Percentiles rank a stretch among this genome's conserved stretches.
These are phyloP conservation scores for Blastocystis hominis DNA, from an alignment of 352 stramenopile genomes.

Conservation along the genomic window DNA sequence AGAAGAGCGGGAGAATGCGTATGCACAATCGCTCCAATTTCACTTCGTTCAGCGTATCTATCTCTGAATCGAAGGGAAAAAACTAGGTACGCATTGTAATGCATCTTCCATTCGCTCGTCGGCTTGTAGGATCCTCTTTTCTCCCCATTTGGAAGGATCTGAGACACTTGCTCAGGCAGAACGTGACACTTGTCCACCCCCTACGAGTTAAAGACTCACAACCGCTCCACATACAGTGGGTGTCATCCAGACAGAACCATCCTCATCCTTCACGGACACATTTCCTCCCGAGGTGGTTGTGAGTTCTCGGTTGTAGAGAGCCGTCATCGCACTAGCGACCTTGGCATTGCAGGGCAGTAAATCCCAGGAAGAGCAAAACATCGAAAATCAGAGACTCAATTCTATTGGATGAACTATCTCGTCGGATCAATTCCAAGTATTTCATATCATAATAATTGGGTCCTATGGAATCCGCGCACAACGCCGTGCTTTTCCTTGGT, in stretches of 20 bases:
- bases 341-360: background rate
- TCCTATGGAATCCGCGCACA: background rate
- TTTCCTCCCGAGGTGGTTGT: conserved; percentile 53
- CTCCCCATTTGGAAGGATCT: background rate
- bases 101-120: conserved; percentile 52
- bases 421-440: background rate
- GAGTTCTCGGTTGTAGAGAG: conserved; percentile 14
- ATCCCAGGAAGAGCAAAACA: background rate
- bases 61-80: background rate
- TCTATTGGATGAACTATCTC: background rate
- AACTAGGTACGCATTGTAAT: conserved; percentile 8
- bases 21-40: conserved; percentile 28
- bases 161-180: background rate
- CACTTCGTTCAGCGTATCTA: background rate
- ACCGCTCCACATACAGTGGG: background rate
- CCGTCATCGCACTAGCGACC: conserved; percentile 3
- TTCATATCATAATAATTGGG: background rate
- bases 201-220: background rate
- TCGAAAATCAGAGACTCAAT: background rate
- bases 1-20: conserved; percentile 35
- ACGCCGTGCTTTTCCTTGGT: background rate
- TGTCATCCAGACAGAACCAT: conserved; percentile 10
- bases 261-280: conserved; percentile 2
- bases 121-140: conserved; percentile 24
- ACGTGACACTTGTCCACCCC: conserved; percentile 41